phyloP scores from a whole-genome alignment of 805 yeast species.

The Cyberlindnera lachancei region DNA sequence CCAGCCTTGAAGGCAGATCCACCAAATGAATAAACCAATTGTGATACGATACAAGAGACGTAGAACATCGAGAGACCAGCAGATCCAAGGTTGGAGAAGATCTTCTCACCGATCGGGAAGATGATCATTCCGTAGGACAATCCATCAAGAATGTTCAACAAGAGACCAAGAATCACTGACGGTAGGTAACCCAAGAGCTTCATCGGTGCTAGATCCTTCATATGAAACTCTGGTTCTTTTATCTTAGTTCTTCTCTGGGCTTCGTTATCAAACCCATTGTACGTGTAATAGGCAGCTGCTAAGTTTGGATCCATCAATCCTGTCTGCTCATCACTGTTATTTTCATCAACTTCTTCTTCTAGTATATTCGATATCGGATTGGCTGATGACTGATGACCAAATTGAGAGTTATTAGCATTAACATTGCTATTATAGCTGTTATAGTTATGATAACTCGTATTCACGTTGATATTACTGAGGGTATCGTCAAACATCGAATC shows the following conservation, averaged over 20 bases:
- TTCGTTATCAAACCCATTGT: conserved; percentile 4
- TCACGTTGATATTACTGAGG: too few relatives aligned
- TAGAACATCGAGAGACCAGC: conserved; percentile 93
- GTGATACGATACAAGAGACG: conserved; percentile 84
- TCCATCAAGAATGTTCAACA: conserved; percentile 86
- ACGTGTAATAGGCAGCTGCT: conserved; percentile 9
- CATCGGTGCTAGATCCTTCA: conserved; percentile 8
- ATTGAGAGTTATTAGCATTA: not conserved
- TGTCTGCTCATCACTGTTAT: conserved; percentile 3
- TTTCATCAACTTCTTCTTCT: not conserved
- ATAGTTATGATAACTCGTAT: too few relatives aligned
- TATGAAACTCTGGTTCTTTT: conserved; percentile 8
- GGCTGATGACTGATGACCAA: not conserved
- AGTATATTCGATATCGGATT: not conserved
- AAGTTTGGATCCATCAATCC: conserved; percentile 6
- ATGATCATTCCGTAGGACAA: conserved; percentile 96
- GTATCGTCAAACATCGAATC: conserved; percentile 32
- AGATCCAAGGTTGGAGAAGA: conserved; percentile 75
- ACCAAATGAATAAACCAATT: conserved; percentile 80
- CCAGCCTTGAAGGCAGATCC: conserved; percentile 86
- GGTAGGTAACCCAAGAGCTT: conserved; percentile 38
- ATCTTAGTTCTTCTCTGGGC: conserved; percentile 1
- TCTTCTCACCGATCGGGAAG: conserved; percentile 81
- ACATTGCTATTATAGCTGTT: too few relatives aligned
- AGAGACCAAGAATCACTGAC: conserved; percentile 75